Percentiles rank a stretch among this genome's conserved stretches.
phyloP scores from a whole-genome alignment of 345 rosid genomes.

The Bruguiera gymnorhiza region DNA sequence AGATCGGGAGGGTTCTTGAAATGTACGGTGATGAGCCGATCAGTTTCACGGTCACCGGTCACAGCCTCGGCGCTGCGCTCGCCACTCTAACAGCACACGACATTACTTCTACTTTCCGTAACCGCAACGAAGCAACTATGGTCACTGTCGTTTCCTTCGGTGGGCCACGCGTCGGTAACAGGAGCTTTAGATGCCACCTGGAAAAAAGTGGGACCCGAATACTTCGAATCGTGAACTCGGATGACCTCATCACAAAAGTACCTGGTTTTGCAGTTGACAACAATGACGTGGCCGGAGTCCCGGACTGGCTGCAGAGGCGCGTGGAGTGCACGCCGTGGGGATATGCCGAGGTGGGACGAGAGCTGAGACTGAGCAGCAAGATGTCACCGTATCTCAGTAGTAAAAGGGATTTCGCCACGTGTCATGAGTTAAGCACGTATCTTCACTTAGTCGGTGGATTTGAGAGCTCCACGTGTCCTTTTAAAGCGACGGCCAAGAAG shows the following conservation, averaged over 20 bases:
- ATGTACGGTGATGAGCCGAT: constrained; percentile 68
- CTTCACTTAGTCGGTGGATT: constrained; percentile 64
- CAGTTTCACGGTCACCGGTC: constrained; percentile 87
- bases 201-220: constrained; percentile 21
- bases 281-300: constrained; percentile 15
- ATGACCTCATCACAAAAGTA: constrained; percentile 29
- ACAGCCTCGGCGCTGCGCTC: constrained; percentile 89
- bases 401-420: constrained; percentile 57
- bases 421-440: constrained; percentile 85
- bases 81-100: constrained; percentile 67
- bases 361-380: constrained; percentile 63
- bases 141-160: constrained; percentile 27
- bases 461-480: constrained; percentile 74
- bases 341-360: constrained; percentile 80
- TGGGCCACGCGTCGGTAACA: constrained; percentile 32
- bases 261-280: constrained; percentile 23
- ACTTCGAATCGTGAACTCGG: constrained; percentile 26
- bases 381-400: constrained; percentile 54
- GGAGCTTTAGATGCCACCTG: constrained; percentile 20
- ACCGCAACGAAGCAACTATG: background rate
- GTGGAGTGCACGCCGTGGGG: constrained; percentile 63
- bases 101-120: constrained; percentile 8
- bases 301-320: constrained; percentile 57
- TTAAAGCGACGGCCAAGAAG: constrained; percentile 47
- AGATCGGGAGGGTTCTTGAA: constrained; percentile 50